Conservation (phyloP, 1,284 basidiomycete species). For the Cryptococcus sp. region DNA sequence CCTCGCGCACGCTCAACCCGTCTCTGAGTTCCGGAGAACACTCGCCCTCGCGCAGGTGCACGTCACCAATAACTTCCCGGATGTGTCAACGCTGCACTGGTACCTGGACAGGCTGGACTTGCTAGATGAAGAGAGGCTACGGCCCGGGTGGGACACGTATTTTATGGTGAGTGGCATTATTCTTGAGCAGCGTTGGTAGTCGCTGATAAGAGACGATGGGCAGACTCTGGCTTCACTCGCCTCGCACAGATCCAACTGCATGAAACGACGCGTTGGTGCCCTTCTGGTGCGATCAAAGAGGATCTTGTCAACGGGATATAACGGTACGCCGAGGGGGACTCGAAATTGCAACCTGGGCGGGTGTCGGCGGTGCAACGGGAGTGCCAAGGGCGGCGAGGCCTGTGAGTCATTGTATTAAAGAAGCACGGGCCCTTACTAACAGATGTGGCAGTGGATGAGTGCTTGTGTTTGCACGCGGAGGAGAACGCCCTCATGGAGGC, state of each 20-base stretch:
- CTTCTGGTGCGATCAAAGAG: constrained; percentile 77
- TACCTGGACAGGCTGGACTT: constrained; percentile 69
- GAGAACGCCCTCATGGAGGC: constrained; percentile 96
- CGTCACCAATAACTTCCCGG: constrained; percentile 67
- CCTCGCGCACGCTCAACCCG: constrained; percentile 4
- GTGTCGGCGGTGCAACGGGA: constrained; percentile 73
- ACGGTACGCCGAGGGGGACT: constrained; percentile 89
- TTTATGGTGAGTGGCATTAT: constrained; percentile 70
- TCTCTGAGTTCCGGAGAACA: constrained; percentile 41
- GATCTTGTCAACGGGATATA: constrained; percentile 96
- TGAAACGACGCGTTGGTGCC: constrained; percentile 95
- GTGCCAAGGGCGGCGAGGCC: constrained; percentile 55
- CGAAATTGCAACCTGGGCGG: constrained; percentile 84
- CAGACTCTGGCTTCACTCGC: constrained; percentile 83
- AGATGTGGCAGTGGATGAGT: constrained; percentile 60
- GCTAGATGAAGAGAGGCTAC: constrained; percentile 65
- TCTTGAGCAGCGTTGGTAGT: background rate
- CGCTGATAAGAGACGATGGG: background rate
- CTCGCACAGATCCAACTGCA: constrained; percentile 85
- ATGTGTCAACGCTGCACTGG: constrained; percentile 57
- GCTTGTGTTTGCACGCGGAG: constrained; percentile 94
- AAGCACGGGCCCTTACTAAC: background rate
- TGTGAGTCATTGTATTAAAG: constrained; percentile 32
- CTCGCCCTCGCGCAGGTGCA: constrained; percentile 55
- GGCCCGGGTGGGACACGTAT: constrained; percentile 90